Conservation (phyloP, 768 basidiomycete genomes). For the Leccinum obscurum region DNA sequence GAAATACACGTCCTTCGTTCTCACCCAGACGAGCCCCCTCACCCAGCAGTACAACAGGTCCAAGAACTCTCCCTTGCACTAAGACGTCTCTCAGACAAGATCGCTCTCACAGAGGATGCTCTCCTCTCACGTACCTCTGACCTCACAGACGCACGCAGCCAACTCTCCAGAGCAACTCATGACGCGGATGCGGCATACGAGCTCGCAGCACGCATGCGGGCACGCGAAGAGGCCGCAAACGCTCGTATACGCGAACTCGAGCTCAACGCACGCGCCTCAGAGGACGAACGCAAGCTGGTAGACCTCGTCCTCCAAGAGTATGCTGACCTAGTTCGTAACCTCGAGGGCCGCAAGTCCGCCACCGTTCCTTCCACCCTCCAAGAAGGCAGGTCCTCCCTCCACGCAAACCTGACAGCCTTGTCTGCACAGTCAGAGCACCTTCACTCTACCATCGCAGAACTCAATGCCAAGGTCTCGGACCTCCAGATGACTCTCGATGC, state of each 20-base stretch:
- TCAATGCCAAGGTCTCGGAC: constrained; percentile 46
- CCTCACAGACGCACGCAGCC: constrained; percentile 43
- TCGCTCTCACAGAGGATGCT: constrained; percentile 57
- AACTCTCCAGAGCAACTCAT: constrained; percentile 43
- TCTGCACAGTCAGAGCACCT: constrained; percentile 47
- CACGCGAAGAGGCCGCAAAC: constrained; percentile 53
- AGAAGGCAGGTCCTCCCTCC: constrained; percentile 50
- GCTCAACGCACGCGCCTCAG: constrained; percentile 44
- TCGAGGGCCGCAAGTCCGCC: constrained; percentile 49
- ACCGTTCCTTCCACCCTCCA: constrained; percentile 34
- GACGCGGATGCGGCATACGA: constrained; percentile 54
- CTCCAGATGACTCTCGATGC: constrained; percentile 45
- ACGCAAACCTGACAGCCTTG: constrained; percentile 50
- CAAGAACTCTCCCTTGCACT: constrained; percentile 67
- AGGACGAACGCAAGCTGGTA: constrained; percentile 59
- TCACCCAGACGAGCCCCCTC: constrained; percentile 45
- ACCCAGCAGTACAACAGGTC: constrained; percentile 39
- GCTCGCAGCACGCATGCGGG: constrained; percentile 52
- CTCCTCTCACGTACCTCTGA: constrained; percentile 50
- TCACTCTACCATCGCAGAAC: constrained; percentile 41
- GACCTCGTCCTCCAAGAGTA: constrained; percentile 73
- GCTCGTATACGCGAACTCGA: constrained; percentile 51
- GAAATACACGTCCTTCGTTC: constrained; percentile 60
- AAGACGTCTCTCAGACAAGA: constrained; percentile 66
- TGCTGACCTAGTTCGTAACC: constrained; percentile 66